Evolutionary conservation across 352 stramenopile species (phyloP).

Genomic region (Nannochloropsis limnetica): DNA sequence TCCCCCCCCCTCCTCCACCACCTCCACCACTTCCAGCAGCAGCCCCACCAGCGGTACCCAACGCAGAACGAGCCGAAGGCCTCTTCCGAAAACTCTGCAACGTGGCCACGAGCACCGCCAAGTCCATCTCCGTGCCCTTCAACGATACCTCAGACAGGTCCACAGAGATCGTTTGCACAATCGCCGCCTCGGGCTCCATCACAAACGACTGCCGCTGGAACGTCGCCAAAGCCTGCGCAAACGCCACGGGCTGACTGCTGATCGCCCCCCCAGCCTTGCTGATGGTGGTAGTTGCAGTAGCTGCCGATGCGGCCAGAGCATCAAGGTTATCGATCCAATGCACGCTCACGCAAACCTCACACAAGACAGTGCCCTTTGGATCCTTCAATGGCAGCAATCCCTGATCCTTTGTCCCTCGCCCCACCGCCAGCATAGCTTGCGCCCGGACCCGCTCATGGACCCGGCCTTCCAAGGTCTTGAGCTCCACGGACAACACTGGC

Average conservation of each 20-base stretch:
- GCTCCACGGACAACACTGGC: background rate
- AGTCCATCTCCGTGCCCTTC: background rate
- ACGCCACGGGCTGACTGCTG: background rate
- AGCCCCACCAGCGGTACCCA: background rate
- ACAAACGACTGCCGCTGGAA: conserved; percentile 17
- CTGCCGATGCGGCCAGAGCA: background rate
- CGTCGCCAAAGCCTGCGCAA: background rate
- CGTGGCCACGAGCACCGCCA: background rate
- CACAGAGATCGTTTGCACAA: background rate
- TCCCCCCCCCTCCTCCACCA: background rate
- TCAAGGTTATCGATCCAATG: background rate
- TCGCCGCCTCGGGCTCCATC: conserved; percentile 8
- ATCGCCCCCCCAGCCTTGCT: background rate
- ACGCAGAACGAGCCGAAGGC: background rate
- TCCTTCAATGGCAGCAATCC: conserved; percentile 5
- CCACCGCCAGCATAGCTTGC: conserved; percentile 11
- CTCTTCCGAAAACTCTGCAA: background rate
- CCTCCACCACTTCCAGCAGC: background rate
- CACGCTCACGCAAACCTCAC: background rate
- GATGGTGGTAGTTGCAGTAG: background rate
- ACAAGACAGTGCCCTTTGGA: conserved; percentile 7
- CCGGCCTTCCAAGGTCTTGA: conserved; percentile 19
- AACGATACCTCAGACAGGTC: background rate
- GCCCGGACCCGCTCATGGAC: background rate
- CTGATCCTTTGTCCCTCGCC: background rate